Evolutionary conservation across 257 asterid species (phyloP), one percentile per base, ranked within the genome.

Genomic region (Nicotiana noctiflora): DNA sequence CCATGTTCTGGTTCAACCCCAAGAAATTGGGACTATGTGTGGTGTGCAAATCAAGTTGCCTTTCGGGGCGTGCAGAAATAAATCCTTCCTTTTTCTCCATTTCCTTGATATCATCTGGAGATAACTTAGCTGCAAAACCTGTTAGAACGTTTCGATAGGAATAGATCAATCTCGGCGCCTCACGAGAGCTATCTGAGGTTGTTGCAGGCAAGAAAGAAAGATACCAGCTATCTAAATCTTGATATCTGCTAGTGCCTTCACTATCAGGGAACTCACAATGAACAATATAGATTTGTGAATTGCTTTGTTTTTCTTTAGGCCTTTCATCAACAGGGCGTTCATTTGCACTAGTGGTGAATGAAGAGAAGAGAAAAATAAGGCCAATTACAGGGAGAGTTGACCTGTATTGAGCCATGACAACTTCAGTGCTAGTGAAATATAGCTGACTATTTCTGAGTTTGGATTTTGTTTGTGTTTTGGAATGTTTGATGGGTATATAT

Each of bases 71-170:
- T 4, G 84, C 89, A 3, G 82, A 79, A 2, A 86, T 2, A 34
- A 86, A 86, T 3, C 89, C 89, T 0, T 72, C 19, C 61, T 4
- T 74, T 29, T 59, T 75, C 31, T 83, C 80, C 80, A 86, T 78
- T 12, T 23, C 80, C 34, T 81, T n/a, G 4, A 83, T 34, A 29
- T 86, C 84, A 3, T 77, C 61, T 1, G 27, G 67, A 4, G 86
- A 49, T 15, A 85, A 81, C 15, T 76, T 83, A 14, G 83, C 88
- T 5, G 88, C 84, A 68, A 83, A 86, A 12, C 89, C 89, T 1
- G 65, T 83, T 23, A 86, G 17, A 0, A 81, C 85, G 15, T 81
- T 75, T 2, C 21, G 83, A 37, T 86, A 86, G 0, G 82, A 78
- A 40, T 87, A 76, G 19, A 85, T 3, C 34, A 88, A 34, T 2